Conservation (phyloP, 495 filamentous ascomycete species). For the Coniosporium apollinis region DNA sequence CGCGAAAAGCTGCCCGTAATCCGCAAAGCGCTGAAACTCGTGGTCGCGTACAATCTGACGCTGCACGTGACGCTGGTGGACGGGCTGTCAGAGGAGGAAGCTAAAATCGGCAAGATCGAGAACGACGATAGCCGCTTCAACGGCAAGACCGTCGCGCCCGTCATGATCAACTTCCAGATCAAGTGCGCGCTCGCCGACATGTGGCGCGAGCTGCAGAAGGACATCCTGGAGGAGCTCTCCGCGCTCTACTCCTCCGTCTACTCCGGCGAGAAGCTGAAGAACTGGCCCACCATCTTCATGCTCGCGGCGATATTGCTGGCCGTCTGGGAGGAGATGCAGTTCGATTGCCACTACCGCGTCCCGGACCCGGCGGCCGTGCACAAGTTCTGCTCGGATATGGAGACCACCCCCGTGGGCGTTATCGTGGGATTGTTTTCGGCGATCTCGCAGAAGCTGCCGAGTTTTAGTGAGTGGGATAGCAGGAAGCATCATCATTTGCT, state of each 20-base stretch:
- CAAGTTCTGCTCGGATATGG: slow-evolving; percentile 91
- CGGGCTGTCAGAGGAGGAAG: slow-evolving; percentile 63
- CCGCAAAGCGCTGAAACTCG: slow-evolving; percentile 78
- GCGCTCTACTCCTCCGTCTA: slow-evolving; percentile 82
- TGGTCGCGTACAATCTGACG: slow-evolving; percentile 85
- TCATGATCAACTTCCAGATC: slow-evolving; percentile 98
- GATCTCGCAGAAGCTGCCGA: slow-evolving; percentile 83
- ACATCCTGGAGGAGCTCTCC: slow-evolving; percentile 82
- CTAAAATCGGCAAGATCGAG: slow-evolving; percentile 61
- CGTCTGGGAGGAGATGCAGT: slow-evolving; percentile 96
- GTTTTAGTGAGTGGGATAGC: slow-evolving; percentile 83
- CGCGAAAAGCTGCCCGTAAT: slow-evolving; percentile 71
- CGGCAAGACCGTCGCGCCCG: slow-evolving; percentile 76
- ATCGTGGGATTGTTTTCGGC: slow-evolving; percentile 89
- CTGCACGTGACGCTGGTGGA: slow-evolving; percentile 84
- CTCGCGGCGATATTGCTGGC: slow-evolving; percentile 74
- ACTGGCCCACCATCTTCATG: slow-evolving; percentile 96
- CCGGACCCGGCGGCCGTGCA: slow-evolving; percentile 65
- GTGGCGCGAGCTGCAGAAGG: slow-evolving; percentile 92
- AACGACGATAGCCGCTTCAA: slow-evolving; percentile 61
- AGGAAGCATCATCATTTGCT: slow-evolving; percentile 71
- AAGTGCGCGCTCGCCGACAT: slow-evolving; percentile 87
- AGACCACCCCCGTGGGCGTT: slow-evolving; percentile 80
- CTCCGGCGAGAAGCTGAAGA: slow-evolving; percentile 82
- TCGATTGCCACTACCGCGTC: slow-evolving; percentile 84